phyloP scores from a whole-genome alignment of 768 basidiomycete genomes.

The Butyriboletus loyo region DNA sequence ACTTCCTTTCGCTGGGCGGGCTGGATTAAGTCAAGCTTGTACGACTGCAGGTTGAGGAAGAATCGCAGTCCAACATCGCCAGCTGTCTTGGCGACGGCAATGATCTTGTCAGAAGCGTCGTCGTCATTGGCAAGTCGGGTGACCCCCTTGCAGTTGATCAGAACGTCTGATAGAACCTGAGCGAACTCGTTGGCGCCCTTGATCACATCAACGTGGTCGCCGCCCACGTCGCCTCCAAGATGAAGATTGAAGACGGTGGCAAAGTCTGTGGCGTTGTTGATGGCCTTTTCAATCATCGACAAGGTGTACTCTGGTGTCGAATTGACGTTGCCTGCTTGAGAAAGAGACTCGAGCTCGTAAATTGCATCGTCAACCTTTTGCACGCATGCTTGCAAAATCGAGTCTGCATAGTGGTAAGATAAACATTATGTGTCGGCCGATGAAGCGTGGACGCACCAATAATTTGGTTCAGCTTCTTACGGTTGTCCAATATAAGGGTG shows the following conservation, averaged over 20 bases:
- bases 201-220: constrained; percentile 96
- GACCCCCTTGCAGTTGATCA: constrained; percentile 93
- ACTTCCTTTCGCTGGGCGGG: constrained; percentile 76
- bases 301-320: constrained; percentile 98
- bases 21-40: constrained; percentile 82
- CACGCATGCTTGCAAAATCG: constrained; percentile 93
- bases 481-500: constrained; percentile 91
- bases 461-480: constrained; percentile 97
- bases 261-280: constrained; percentile 94
- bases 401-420: constrained; percentile 55
- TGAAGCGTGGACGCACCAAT: constrained; percentile 58
- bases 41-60: constrained; percentile 95
- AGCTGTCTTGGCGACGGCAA: constrained; percentile 76
- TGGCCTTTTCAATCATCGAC: constrained; percentile 96
- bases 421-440: constrained; percentile 1
- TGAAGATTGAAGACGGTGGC: constrained; percentile 92
- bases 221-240: constrained; percentile 81
- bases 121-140: constrained; percentile 90
- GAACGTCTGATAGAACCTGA: constrained; percentile 86
- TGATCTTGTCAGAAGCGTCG: constrained; percentile 87
- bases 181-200: constrained; percentile 96
- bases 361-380: constrained; percentile 97
- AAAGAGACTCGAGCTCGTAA: constrained; percentile 96
- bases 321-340: constrained; percentile 90
- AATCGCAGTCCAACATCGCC: constrained; percentile 89